Conservation (phyloP, 495 filamentous ascomycete species). For the Aspergillus indologenus region DNA sequence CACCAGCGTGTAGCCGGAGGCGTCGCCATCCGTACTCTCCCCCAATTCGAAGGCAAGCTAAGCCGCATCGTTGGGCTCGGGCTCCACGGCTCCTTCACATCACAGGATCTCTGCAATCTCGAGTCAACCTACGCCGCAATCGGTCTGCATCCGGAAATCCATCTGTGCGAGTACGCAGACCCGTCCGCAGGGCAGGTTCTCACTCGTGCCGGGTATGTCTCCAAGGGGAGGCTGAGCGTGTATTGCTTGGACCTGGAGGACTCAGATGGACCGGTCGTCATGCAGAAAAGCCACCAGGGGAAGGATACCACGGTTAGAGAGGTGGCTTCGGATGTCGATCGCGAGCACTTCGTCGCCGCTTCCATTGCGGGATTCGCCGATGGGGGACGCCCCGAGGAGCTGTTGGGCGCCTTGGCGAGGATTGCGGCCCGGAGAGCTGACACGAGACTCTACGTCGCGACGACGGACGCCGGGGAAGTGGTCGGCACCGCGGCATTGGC, state of each 20-base stretch:
- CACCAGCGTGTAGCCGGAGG: background rate
- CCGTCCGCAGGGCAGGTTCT: slow-evolving; percentile 13
- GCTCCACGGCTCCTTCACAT: slow-evolving; percentile 15
- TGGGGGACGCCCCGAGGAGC: slow-evolving; percentile 6
- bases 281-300: no score
- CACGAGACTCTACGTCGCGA: slow-evolving; percentile 20
- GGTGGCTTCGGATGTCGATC: background rate
- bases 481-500: slow-evolving; percentile 23
- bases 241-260: slow-evolving; percentile 13
- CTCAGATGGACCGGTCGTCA: background rate
- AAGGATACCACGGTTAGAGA: background rate
- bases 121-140: slow-evolving; percentile 9
- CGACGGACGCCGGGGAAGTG: slow-evolving; percentile 11
- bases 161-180: slow-evolving; percentile 22
- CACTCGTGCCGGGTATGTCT: slow-evolving; percentile 10
- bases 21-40: background rate
- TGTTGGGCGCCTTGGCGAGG: slow-evolving; percentile 16
- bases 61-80: slow-evolving; percentile 21
- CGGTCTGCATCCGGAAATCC: slow-evolving; percentile 13
- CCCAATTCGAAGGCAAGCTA: slow-evolving; percentile 8
- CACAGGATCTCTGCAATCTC: slow-evolving; percentile 10
- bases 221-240: slow-evolving; percentile 16
- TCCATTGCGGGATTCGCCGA: slow-evolving; percentile 19
- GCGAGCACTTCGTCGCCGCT: slow-evolving; percentile 12
- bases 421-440: slow-evolving; percentile 17